Base-by-base conservation (phyloP, 257 asterid genomes). In the Scutellaria galericulata region DNA sequence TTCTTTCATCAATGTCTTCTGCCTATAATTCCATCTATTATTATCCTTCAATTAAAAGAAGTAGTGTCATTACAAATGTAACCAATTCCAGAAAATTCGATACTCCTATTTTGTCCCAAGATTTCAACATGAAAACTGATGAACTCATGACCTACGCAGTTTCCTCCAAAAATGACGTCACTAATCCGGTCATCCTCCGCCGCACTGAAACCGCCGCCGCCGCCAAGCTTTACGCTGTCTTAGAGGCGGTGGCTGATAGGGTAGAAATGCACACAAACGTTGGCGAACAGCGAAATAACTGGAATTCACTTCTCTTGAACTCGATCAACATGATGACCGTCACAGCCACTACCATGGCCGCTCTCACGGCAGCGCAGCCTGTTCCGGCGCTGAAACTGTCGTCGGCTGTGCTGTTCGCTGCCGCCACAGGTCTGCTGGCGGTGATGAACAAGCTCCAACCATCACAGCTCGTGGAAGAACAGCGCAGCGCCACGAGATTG, bases 171-270 rank as follows among this genome's bases (percentile, higher is more conserved):
- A 37, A 66, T 14, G 56, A n/a, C 2, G 40, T 39, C 41, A 51
- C 14, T n/a, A 75, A 37, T 15, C 57, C 67, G 72, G 60, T 41
- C 50, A 40, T 20, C 57, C 64, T 24, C 47, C 50, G 7, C 50
- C 15, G 5, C 1, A 1, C 60, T 1, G 37, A 54, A 40, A 40
- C 63, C 35, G 72, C 48, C 22, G 37, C 64, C 9, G 6, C 24
- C 12, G 75, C 63, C 35, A 79, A 78, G 65, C 71, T 84, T 11
- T 66, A 78, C 41, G 80, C 81, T 0, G 27, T 84, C 39, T 37
- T 66, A 24, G 88, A 84, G 66, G 79, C 73, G 11, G 84, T 84
- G 18, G 66, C 84, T 2, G 87, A 83, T 48, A 77, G 84, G 72
- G 70, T 77, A 7, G 82, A 79, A 60, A 77, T 79, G 84, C 81